Evolutionary conservation across 352 stramenopile species (phyloP).

Genomic region (Peronospora belbahrii): DNA sequence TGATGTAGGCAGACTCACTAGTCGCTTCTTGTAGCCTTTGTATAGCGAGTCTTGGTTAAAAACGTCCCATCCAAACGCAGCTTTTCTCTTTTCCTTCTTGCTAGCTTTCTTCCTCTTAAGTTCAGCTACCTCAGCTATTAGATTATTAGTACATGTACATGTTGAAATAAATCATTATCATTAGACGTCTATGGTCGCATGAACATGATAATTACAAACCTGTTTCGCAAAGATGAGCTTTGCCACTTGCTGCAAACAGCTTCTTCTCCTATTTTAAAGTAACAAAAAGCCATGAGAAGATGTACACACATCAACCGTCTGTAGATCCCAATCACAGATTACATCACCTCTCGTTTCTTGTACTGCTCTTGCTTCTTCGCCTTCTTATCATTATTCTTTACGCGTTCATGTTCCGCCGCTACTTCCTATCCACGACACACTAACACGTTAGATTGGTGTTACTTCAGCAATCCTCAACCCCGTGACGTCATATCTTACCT

Average conservation of each 20-base stretch:
- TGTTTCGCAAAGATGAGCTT: slow-evolving; percentile 57
- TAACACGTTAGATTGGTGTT: neutral
- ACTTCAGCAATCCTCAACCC: neutral
- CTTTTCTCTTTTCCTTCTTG: slow-evolving; percentile 76
- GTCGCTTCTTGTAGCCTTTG: slow-evolving; percentile 80
- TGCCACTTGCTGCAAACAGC: slow-evolving; percentile 28
- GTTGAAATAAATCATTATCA: too few relatives aligned
- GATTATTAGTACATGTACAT: too few relatives aligned
- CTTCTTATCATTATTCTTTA: slow-evolving; percentile 64
- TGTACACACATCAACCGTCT: neutral
- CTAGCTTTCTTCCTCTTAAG: slow-evolving; percentile 51
- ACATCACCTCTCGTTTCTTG: slow-evolving; percentile 51
- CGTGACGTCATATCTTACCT: slow-evolving; percentile 25
- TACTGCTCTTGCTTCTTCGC: slow-evolving; percentile 43
- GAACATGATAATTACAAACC: slow-evolving; percentile 20
- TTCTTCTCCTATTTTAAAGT: slow-evolving; percentile 43
- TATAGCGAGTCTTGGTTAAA: slow-evolving; percentile 84
- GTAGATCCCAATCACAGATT: neutral
- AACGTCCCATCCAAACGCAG: slow-evolving; percentile 77
- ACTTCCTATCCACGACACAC: slow-evolving; percentile 47
- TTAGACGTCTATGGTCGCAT: too few relatives aligned
- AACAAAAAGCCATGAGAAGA: neutral
- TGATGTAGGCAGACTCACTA: slow-evolving; percentile 47
- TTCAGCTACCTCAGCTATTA: slow-evolving; percentile 41
- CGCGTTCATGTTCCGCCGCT: slow-evolving; percentile 54